Evolutionary conservation across 768 basidiomycete genomes (phyloP).

Genomic region (Coprinopsis cinerea): DNA sequence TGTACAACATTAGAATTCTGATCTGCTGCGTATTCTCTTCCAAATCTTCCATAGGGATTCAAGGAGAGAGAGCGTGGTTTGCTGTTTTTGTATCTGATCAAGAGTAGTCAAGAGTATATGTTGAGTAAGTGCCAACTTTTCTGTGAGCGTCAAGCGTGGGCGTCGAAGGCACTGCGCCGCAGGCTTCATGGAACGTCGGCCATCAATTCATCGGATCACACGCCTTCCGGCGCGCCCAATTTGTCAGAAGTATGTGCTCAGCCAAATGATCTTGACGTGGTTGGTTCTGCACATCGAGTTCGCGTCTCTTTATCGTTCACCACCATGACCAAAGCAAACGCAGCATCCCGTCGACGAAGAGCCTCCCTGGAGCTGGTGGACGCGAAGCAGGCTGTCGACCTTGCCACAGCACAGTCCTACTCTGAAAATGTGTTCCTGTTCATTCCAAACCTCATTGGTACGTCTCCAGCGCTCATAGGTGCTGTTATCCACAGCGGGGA

Average conservation of each 20-base stretch:
- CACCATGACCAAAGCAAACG: constrained; percentile 28
- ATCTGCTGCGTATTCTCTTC: too few relatives aligned
- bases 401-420: constrained; percentile 79
- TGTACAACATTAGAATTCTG: neutral
- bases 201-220: constrained; percentile 1
- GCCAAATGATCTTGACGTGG: constrained; percentile 6
- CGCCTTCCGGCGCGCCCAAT: neutral
- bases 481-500: too few relatives aligned
- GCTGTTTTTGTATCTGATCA: too few relatives aligned
- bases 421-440: constrained; percentile 98
- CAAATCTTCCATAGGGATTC: too few relatives aligned
- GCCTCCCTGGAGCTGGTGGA: constrained; percentile 68
- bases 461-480: constrained; percentile 21
- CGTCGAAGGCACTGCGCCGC: too few relatives aligned
- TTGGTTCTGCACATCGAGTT: constrained; percentile 1
- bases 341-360: constrained; percentile 33
- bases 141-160: too few relatives aligned
- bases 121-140: too few relatives aligned
- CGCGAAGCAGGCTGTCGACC: constrained; percentile 80
- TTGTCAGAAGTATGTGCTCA: constrained; percentile 1
- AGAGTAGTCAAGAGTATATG: too few relatives aligned
- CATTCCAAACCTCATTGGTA: constrained; percentile 93
- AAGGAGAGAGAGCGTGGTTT: too few relatives aligned
- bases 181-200: too few relatives aligned
- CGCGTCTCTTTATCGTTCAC: constrained; percentile 7